phyloP scores from a whole-genome alignment of 148 eudicot species.

The Fagopyrum tataricum region DNA sequence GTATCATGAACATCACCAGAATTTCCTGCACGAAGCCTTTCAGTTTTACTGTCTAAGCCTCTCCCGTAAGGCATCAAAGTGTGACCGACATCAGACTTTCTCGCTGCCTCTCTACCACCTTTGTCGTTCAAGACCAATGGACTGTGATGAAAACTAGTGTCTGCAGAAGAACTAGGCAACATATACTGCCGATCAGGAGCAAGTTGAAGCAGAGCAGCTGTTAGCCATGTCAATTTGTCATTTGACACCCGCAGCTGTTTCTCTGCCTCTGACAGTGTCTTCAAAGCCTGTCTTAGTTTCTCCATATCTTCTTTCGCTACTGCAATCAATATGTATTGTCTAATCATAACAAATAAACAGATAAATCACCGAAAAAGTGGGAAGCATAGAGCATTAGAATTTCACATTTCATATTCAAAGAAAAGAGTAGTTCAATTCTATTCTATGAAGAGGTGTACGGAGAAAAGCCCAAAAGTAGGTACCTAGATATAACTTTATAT shows the following conservation, averaged over 20 bases:
- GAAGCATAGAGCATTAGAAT: neutral
- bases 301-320: constrained; percentile 89
- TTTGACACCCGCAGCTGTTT: constrained; percentile 84
- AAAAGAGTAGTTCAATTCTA: neutral
- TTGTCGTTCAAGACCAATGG: constrained; percentile 30
- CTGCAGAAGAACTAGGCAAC: constrained; percentile 64
- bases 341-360: neutral
- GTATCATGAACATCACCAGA: constrained; percentile 26
- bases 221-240: constrained; percentile 87
- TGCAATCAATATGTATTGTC: constrained; percentile 24
- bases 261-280: constrained; percentile 89
- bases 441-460: neutral
- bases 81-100: constrained; percentile 38
- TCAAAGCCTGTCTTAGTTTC: constrained; percentile 84
- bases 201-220: constrained; percentile 88
- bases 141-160: constrained; percentile 54
- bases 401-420: neutral
- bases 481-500: neutral
- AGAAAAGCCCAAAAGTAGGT: neutral
- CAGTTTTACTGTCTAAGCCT: constrained; percentile 24
- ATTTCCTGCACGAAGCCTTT: constrained; percentile 33
- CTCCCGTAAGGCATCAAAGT: constrained; percentile 31
- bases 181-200: constrained; percentile 87
- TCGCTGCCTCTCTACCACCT: constrained; percentile 33
- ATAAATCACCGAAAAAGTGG: neutral